These are phyloP conservation scores for Rhynchospora tenuis DNA, from an alignment of 176 grass and related monocot genomes.

Conservation along the genomic window DNA sequence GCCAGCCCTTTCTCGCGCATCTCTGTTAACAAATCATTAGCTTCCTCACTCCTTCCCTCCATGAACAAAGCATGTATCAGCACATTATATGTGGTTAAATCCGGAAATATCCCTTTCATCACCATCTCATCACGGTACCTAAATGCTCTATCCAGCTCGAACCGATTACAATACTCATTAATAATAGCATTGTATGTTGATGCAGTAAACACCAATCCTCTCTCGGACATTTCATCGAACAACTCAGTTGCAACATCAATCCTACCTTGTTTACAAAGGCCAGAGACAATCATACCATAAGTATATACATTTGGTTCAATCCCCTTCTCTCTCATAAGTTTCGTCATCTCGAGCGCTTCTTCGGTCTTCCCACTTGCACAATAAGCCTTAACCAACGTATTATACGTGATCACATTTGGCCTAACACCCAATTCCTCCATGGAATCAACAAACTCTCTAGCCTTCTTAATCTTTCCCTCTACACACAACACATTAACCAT, in stretches of 20 bases:
- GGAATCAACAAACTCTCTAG: constrained; percentile 27
- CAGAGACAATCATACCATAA: constrained; percentile 43
- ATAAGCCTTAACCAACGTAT: constrained; percentile 46
- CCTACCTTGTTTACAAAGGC: constrained; percentile 40
- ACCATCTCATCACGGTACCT: constrained; percentile 38
- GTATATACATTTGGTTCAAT: constrained; percentile 40
- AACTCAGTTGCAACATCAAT: constrained; percentile 39
- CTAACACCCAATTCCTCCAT: constrained; percentile 48
- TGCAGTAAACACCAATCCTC: constrained; percentile 32
- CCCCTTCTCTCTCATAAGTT: constrained; percentile 34
- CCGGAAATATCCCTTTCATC: constrained; percentile 31
- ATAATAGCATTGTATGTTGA: constrained; percentile 52
- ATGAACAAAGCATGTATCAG: constrained; percentile 59
- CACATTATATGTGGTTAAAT: constrained; percentile 47
- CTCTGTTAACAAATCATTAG: constrained; percentile 35
- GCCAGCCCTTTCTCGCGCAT: constrained; percentile 41
- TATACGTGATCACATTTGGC: constrained; percentile 49
- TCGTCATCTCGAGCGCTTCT: constrained; percentile 20
- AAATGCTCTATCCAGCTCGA: constrained; percentile 32
- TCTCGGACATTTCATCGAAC: constrained; percentile 48
- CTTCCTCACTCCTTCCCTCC: constrained; percentile 37
- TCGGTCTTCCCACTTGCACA: constrained; percentile 37
- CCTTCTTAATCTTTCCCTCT: constrained; percentile 38
- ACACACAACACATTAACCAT: constrained; percentile 64
- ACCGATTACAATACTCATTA: constrained; percentile 39